These are phyloP conservation scores for Eleusine coracana DNA, from an alignment of 176 grass and related monocot species.

Conservation along the genomic window DNA sequence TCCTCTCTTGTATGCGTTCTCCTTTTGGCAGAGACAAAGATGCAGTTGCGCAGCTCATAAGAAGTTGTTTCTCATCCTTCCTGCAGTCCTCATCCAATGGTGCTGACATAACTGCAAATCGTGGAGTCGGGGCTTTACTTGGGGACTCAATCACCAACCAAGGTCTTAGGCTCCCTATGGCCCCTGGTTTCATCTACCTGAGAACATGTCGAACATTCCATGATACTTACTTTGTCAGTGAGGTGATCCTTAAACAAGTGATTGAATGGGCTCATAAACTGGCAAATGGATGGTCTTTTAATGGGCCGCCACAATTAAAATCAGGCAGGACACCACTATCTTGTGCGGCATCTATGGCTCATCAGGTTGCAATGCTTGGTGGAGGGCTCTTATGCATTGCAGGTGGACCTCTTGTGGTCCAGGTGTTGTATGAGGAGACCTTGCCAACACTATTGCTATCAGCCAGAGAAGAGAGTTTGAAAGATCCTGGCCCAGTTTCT, in stretches of 20 bases:
- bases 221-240: constrained; percentile 78
- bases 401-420: constrained; percentile 70
- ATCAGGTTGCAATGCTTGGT: constrained; percentile 82
- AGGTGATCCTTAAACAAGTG: constrained; percentile 84
- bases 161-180: constrained; percentile 59
- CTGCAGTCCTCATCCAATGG: constrained; percentile 51
- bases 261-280: constrained; percentile 73
- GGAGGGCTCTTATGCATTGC: constrained; percentile 83
- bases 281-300: constrained; percentile 70
- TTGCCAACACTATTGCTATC: constrained; percentile 83
- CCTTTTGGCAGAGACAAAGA: constrained; percentile 87
- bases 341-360: constrained; percentile 60
- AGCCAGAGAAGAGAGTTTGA: constrained; percentile 53
- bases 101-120: constrained; percentile 55
- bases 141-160: constrained; percentile 73
- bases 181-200: constrained; percentile 89
- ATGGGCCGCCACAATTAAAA: constrained; percentile 61
- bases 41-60: constrained; percentile 71
- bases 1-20: constrained; percentile 79
- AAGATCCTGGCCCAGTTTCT: constrained; percentile 51
- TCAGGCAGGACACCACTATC: constrained; percentile 68
- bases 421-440: constrained; percentile 90
- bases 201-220: constrained; percentile 82
- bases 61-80: constrained; percentile 90
- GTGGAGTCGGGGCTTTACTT: constrained; percentile 75